Conservation (phyloP, 768 basidiomycete genomes). For the Neoboletus magnificus region DNA sequence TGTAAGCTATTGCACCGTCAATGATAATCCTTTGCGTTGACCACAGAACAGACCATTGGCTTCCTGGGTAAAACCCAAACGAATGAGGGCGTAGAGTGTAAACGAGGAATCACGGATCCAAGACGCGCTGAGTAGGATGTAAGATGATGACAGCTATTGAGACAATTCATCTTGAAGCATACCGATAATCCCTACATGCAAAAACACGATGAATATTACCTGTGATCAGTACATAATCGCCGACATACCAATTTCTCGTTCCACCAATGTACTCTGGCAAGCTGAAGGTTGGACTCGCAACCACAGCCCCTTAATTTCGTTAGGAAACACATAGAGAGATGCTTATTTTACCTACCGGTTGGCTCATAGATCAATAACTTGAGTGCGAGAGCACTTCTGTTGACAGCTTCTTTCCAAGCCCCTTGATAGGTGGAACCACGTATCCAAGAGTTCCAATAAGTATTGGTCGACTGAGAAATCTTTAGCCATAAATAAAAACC, state of each 20-base stretch:
- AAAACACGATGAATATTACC: neutral
- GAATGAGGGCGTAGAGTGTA: slow-evolving; percentile 89
- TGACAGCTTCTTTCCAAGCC: slow-evolving; percentile 93
- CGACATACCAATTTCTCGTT: slow-evolving; percentile 75
- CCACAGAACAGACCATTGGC: slow-evolving; percentile 60
- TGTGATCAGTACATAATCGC: neutral
- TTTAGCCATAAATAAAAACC: neutral
- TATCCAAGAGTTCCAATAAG: slow-evolving; percentile 90
- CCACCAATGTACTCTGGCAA: slow-evolving; percentile 92
- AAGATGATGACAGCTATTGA: neutral
- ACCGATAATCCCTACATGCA: slow-evolving; percentile 60
- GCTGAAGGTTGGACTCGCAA: slow-evolving; percentile 94
- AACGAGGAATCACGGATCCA: slow-evolving; percentile 98
- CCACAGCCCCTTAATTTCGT: slow-evolving; percentile 65
- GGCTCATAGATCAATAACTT: slow-evolving; percentile 94
- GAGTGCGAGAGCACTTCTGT: slow-evolving; percentile 88
- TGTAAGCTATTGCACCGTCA: slow-evolving; percentile 53
- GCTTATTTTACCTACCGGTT: slow-evolving; percentile 48
- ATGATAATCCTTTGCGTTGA: neutral
- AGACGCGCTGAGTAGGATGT: slow-evolving; percentile 48
- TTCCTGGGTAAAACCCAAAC: slow-evolving; percentile 92
- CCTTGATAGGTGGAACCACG: slow-evolving; percentile 86
- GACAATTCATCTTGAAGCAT: neutral
- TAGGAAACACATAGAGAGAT: neutral
- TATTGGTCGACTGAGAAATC: slow-evolving; percentile 56